A percentile compares a stretch with the other conserved stretches of the same genome.
Conservation (phyloP, 331 rosid genomes). For the Saraca asoca region DNA sequence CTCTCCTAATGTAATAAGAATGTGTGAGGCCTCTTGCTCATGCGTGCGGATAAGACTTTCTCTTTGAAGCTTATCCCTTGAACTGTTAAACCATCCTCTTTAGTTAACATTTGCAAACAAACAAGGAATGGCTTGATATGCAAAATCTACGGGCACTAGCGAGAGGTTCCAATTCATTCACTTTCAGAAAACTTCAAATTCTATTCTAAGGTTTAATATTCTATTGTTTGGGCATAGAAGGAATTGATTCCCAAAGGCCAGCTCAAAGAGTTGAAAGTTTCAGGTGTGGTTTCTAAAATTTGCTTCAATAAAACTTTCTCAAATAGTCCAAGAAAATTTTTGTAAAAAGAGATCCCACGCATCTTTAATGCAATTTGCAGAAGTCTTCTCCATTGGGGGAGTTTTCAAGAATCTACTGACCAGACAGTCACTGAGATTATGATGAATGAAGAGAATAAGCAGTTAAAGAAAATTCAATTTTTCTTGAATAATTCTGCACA, state of each 20-base stretch:
- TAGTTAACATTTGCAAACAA: constrained; percentile 1
- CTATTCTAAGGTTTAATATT: background rate
- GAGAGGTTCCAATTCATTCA: background rate
- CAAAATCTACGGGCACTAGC: constrained; percentile 31
- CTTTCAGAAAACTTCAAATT: background rate
- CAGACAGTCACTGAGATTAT: constrained; percentile 20
- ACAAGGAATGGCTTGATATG: constrained; percentile 29
- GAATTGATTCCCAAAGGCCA: constrained; percentile 33
- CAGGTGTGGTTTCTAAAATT: constrained; percentile 6
- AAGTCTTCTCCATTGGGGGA: constrained; percentile 1
- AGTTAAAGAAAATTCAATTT: background rate
- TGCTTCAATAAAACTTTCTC: background rate
- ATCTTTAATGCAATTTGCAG: constrained; percentile 22
- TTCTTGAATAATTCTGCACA: too few relatives aligned
- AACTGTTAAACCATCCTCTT: background rate
- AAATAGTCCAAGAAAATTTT: background rate
- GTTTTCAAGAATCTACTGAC: constrained; percentile 24
- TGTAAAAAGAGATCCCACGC: background rate
- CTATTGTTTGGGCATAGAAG: constrained; percentile 20
- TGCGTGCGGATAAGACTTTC: too few relatives aligned
- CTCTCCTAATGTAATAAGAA: too few relatives aligned
- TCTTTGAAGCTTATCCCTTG: too few relatives aligned
- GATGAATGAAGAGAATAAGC: constrained; percentile 34
- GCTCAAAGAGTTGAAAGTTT: constrained; percentile 3
- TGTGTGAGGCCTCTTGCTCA: too few relatives aligned